Evolutionary conservation across 805 yeast species (phyloP).

Genomic region (Candida maesae): DNA sequence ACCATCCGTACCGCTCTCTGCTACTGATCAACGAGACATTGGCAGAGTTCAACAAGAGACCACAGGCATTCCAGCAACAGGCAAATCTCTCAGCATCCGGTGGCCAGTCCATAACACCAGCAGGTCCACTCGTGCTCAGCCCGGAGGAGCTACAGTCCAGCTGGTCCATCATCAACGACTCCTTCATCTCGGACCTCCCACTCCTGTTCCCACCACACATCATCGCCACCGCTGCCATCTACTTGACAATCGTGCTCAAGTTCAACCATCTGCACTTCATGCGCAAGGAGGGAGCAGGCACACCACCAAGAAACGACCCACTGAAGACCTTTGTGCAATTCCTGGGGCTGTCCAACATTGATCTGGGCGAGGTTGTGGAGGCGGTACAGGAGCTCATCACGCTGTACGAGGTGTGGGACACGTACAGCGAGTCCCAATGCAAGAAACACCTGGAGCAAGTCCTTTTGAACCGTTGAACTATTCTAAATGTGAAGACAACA

Average conservation of each 20-base stretch:
- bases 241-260: conserved; percentile 64
- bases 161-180: conserved; percentile 89
- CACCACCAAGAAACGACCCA: conserved; percentile 30
- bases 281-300: conserved; percentile 13
- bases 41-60: conserved; percentile 23
- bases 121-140: conserved; percentile 32
- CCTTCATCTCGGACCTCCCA: conserved; percentile 83
- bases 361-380: conserved; percentile 72
- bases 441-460: conserved; percentile 23
- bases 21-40: conserved; percentile 41
- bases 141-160: conserved; percentile 75
- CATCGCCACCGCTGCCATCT: conserved; percentile 77
- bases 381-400: conserved; percentile 82
- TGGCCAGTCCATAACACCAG: background rate
- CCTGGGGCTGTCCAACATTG: conserved; percentile 71
- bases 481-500: background rate
- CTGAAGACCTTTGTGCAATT: conserved; percentile 59
- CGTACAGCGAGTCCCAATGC: conserved; percentile 58
- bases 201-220: conserved; percentile 86
- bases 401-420: conserved; percentile 80
- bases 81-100: background rate
- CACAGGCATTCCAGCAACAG: background rate
- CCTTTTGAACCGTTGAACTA: conserved; percentile 17
- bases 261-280: conserved; percentile 26
- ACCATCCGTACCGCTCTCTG: conserved; percentile 70